Base-by-base conservation (phyloP, 768 basidiomycete genomes). In the Cystofilobasidium macerans region DNA sequence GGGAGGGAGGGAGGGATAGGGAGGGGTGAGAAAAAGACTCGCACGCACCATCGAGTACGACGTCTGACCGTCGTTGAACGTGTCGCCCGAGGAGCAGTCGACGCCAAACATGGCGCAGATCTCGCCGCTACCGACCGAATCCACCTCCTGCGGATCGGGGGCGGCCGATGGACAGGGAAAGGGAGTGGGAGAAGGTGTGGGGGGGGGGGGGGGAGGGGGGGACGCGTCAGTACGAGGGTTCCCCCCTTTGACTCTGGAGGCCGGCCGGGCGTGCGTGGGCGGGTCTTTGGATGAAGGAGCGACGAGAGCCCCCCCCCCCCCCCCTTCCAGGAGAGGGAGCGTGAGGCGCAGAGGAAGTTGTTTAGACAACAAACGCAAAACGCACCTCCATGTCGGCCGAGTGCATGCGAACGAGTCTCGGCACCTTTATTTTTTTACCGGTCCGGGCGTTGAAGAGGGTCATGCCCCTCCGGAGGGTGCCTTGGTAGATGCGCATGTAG, bases 41-140 rank as follows among this genome's bases (percentile, higher is more conserved):
- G 56, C 76, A 83, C 42, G 42, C 57, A 92, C 93, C 94, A 98
- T 98, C 0, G 95, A 89, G 78, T 84, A 92, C 35, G 81, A 86
- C 0, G 88, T 88, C 1, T 87, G 83, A 12, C 94, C 86, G 74
- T 98, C 95, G 0, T 89, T 95, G 77, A 99, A 98, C 0, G 94
- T 97, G 77, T 99, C 95, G 18, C 95, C 94, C 20, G 90, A 88
- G 0, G 93, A 90, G 74, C 95, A 99, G 70, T 99, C 95, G 36
- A 99, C 89, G 72, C 95, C 95, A 72, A 99, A 99, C 76, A 95
- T 95, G 57, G 95, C 95, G 74, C 95, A 98, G 69, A 99, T 99
- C 81, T 99, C 95, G 65, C 95, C 95, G 33, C 94, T 92, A 0
- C 91, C 91, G 71, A 99, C 87, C 12, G 84, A 82, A 56, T 91